These are phyloP conservation scores for Tylopilus sp. DNA, from an alignment of 768 basidiomycete species.

Conservation along the genomic window DNA sequence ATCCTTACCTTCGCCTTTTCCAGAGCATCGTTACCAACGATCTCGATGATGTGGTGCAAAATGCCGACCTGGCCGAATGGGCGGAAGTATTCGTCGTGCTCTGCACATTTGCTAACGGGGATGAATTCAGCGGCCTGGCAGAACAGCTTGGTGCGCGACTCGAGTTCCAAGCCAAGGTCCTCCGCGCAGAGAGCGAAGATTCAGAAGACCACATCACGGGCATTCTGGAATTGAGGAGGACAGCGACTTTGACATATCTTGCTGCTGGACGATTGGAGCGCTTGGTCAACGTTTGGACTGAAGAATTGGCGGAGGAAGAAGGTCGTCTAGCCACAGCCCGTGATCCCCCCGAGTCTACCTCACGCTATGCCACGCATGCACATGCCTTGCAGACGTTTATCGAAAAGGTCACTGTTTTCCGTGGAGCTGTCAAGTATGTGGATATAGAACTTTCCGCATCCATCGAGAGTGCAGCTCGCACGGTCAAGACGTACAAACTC, in stretches of 20 bases:
- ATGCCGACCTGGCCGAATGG: slow-evolving; percentile 94
- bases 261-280: slow-evolving; percentile 88
- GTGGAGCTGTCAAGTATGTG: slow-evolving; percentile 75
- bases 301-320: slow-evolving; percentile 89
- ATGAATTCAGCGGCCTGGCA: slow-evolving; percentile 83
- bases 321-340: slow-evolving; percentile 41
- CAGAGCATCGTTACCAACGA: slow-evolving; percentile 93
- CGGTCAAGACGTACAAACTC: slow-evolving; percentile 71
- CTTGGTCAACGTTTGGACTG: slow-evolving; percentile 86
- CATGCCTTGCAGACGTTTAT: slow-evolving; percentile 89
- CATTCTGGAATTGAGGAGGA: slow-evolving; percentile 60
- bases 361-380: slow-evolving; percentile 76
- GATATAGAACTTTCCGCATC: slow-evolving; percentile 61
- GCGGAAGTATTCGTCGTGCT: slow-evolving; percentile 94
- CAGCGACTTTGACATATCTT: slow-evolving; percentile 90
- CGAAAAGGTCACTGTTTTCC: slow-evolving; percentile 96
- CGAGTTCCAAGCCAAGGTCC: slow-evolving; percentile 75
- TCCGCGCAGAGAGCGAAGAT: slow-evolving; percentile 47
- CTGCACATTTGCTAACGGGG: slow-evolving; percentile 85
- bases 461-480: slow-evolving; percentile 36
- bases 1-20: slow-evolving; percentile 91
- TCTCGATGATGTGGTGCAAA: slow-evolving; percentile 90
- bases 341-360: slow-evolving; percentile 39
- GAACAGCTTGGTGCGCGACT: slow-evolving; percentile 91
- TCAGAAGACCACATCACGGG: slow-evolving; percentile 34